Base-by-base conservation (phyloP, 257 asterid species). In the Paulownia fortunei region DNA sequence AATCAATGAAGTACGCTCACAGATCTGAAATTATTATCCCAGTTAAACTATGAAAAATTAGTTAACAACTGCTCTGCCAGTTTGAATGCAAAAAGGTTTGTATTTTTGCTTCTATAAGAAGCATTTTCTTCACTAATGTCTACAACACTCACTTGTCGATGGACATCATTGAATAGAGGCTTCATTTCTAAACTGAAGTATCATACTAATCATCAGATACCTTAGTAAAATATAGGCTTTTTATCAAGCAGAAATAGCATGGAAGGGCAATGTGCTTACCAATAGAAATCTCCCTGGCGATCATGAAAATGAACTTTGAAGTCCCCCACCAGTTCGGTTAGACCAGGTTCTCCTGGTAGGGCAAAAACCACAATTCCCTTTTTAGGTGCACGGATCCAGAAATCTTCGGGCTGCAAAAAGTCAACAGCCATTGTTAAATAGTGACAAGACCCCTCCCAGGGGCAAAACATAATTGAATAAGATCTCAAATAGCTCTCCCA, bases 281-380 rank as follows among this genome's bases (percentile, higher is more conserved):
- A 93, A 77, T 93, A 95, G 80, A 95, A 95, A 84, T 95, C 98
- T 85, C 99, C 99, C 69, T 95, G 98, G 78, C 91, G 97, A 79
- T 93, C 99, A 58, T 95, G 97, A 87, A 95, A 95, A 36, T 91
- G 93, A 78, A 93, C 79, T 88, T 95, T 95, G 86, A 91, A 95
- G 87, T 95, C 99, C 73, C 99, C 99, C 23, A 78, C 80, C 83
- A 93, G 81, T 88, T 95, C 98, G 19, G 98, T 91, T 63, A 95
- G 88, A 74, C 99, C 98, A 49, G 96, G 98, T 84, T 93, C 96
- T 72, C 99, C 97, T 8, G 99, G 99, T 58, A 95, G 88, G 82
- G 99, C 98, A 74, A 95, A 95, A 74, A 95, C 96, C 63, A 93
- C 92, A 3, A 93, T 83, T 39, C 97, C 97, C 88, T 90, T 95